These are phyloP conservation scores for Mortierella polycephala DNA, from an alignment of 371 early-diverging fungal species.

Conservation along the genomic window DNA sequence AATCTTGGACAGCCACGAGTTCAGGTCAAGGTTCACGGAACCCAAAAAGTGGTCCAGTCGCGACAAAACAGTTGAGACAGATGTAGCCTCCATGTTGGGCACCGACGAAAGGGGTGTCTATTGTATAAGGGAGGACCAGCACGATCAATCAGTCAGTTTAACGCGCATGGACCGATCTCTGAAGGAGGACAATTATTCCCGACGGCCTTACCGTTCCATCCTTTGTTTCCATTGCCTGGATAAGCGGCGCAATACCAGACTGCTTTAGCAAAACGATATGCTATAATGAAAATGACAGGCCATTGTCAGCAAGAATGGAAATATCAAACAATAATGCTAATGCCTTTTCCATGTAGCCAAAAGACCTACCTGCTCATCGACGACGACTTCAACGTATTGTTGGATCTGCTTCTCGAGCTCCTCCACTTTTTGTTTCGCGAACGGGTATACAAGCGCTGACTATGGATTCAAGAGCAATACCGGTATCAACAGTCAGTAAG, in stretches of 20 bases:
- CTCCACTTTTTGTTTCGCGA: conserved; percentile 58
- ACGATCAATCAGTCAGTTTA: neutral
- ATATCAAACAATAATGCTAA: neutral
- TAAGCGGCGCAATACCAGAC: conserved; percentile 54
- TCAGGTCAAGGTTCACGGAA: conserved; percentile 50
- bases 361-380: conserved; percentile 58
- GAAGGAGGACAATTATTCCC: too few species aligned
- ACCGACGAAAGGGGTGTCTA: conserved; percentile 72
- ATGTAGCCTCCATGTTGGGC: conserved; percentile 65
- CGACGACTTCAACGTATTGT: conserved; percentile 60
- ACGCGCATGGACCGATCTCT: neutral
- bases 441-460: conserved; percentile 63
- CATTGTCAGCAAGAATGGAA: neutral
- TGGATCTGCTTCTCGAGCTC: conserved; percentile 63
- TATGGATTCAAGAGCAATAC: conserved; percentile 8
- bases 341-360: neutral
- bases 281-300: conserved; percentile 19
- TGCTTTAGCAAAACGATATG: conserved; percentile 56
- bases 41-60: conserved; percentile 76
- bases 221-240: conserved; percentile 57
- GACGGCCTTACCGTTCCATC: conserved; percentile 44
- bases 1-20: conserved; percentile 45
- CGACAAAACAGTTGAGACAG: conserved; percentile 66
- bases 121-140: neutral
- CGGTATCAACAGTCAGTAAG: neutral